phyloP scores from a whole-genome alignment of 2,329 filamentous ascomycete species.

The Incumbomyces lentus region DNA sequence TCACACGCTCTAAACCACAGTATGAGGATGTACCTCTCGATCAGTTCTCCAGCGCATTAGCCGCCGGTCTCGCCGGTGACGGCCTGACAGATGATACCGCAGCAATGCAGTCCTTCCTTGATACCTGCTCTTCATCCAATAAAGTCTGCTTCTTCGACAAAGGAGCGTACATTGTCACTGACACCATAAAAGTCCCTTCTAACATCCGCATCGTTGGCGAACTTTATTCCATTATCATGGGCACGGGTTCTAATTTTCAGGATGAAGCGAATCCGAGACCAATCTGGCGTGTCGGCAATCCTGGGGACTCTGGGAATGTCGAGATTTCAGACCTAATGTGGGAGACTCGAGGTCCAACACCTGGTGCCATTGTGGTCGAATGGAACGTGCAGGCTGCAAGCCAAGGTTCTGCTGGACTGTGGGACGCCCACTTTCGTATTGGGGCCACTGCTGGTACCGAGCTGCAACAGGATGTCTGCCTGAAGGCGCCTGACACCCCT shows the following conservation, averaged over 20 bases:
- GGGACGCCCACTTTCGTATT: slow-evolving; percentile 30
- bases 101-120: slow-evolving; percentile 49
- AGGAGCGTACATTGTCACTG: slow-evolving; percentile 60
- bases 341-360: slow-evolving; percentile 26
- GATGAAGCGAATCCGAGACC: slow-evolving; percentile 20
- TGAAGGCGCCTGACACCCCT: slow-evolving; percentile 23
- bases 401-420: slow-evolving; percentile 28
- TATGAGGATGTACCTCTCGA: slow-evolving; percentile 33
- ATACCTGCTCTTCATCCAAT: slow-evolving; percentile 32
- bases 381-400: slow-evolving; percentile 31
- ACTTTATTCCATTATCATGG: slow-evolving; percentile 29
- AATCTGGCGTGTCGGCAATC: slow-evolving; percentile 23
- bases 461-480: slow-evolving; percentile 25
- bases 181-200: slow-evolving; percentile 57
- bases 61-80: slow-evolving; percentile 39
- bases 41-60: slow-evolving; percentile 36
- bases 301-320: slow-evolving; percentile 25
- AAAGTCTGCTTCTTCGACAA: slow-evolving; percentile 66
- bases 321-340: slow-evolving; percentile 31
- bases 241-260: slow-evolving; percentile 23
- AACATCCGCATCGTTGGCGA: slow-evolving; percentile 52
- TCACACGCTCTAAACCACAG: slow-evolving; percentile 43
- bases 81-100: slow-evolving; percentile 47
- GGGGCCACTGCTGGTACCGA: slow-evolving; percentile 29
- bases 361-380: slow-evolving; percentile 29